Evolutionary conservation across 768 basidiomycete species (phyloP), one percentile per base, ranked within the genome.

Genomic region (Auriculariales sp.): DNA sequence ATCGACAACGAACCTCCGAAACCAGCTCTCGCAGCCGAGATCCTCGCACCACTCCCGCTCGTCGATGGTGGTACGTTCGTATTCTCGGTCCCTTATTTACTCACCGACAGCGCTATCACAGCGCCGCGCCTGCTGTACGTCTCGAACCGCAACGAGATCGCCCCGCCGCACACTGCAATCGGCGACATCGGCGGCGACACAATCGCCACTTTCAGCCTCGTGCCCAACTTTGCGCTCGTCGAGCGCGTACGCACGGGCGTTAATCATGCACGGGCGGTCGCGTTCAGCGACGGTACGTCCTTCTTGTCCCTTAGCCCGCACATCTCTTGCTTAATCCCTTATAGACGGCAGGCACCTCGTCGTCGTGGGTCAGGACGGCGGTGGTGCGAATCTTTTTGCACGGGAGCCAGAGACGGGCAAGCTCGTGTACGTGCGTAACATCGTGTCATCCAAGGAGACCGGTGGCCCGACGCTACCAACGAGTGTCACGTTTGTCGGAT

Each of bases 91-190:
- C n/a, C n/a, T n/a, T n/a, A n/a, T n/a, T n/a, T n/a, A n/a, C n/a
- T n/a, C n/a, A n/a, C n/a, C n/a, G n/a, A n/a, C n/a, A n/a, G n/a
- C n/a, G n/a, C n/a, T n/a, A n/a, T n/a, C n/a, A n/a, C n/a, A n/a
- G 67, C 64, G 0, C 29, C 17, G 4, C 69, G 75, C 2, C 80
- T 81, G 60, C 64, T 88, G 12, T 89, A 86, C 59, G 65, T 76
- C 11, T 82, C 84, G 3, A 90, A 88, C 62, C 72, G 87, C 30
- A 81, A 86, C 55, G 78, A 85, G 57, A 78, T 79, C 3, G 71
- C 75, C 19, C 68, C 76, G 0, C 77, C 71, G 42, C 84, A 84
- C 19, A n/a, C 35, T 36, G n/a, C 22, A 6, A 15, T 3, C 15
- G n/a, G 10, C 22, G 35, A 10, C 35, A 6, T 24, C 5, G 22